Conservation (phyloP, 371 early-diverging fungal species). For the Mucor sp. region DNA sequence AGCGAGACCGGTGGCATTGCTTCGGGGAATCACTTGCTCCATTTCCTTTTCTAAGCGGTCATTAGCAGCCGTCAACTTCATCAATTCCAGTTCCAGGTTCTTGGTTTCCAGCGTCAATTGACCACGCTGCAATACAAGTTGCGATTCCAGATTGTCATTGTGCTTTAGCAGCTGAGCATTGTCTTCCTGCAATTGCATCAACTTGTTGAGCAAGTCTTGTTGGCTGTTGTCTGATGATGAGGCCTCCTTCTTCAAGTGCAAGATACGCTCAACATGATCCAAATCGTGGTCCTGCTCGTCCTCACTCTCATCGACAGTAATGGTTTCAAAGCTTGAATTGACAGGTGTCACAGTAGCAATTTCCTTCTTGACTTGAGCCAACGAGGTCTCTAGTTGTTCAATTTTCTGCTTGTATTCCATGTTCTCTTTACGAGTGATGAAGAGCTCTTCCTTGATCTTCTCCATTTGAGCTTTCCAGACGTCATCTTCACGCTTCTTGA, state of each 20-base stretch:
- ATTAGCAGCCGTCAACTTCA: constrained; percentile 50
- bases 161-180: constrained; percentile 37
- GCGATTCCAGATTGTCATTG: constrained; percentile 43
- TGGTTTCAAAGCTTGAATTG: not conserved
- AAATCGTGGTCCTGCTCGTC: not conserved
- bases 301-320: not conserved
- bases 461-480: constrained; percentile 17
- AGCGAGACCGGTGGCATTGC: constrained; percentile 2
- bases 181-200: constrained; percentile 36
- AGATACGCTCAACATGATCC: not conserved
- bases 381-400: constrained; percentile 3
- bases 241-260: not conserved
- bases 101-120: constrained; percentile 42
- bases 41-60: constrained; percentile 53
- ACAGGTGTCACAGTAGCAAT: not conserved
- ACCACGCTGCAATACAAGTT: constrained; percentile 41
- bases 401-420: constrained; percentile 4
- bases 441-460: constrained; percentile 3
- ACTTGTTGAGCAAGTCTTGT: constrained; percentile 26
- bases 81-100: constrained; percentile 44
- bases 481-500: constrained; percentile 18
- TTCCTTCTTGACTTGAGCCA: constrained; percentile 4
- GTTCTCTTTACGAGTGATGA: constrained; percentile 9
- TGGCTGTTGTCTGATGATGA: not conserved
- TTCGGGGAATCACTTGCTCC: constrained; percentile 47